These are phyloP conservation scores for Porcisia hertigi DNA, from an alignment of 208 protist genomes.

Conservation along the genomic window DNA sequence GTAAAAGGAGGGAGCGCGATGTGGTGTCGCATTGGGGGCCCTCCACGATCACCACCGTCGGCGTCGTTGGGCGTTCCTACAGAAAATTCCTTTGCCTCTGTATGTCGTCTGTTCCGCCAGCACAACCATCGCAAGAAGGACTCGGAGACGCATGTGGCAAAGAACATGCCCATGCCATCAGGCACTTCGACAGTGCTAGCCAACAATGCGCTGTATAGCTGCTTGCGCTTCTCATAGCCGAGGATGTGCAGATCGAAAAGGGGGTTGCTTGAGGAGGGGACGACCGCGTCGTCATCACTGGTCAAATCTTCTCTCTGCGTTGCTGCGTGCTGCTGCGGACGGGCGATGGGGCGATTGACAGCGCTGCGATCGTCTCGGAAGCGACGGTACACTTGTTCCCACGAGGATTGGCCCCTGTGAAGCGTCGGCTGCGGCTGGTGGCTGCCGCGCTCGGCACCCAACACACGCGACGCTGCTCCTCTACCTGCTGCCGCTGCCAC, in stretches of 20 bases:
- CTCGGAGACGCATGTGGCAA: conserved; percentile 33
- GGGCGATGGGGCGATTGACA: background rate
- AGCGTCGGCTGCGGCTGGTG: background rate
- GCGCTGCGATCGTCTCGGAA: conserved; percentile 18
- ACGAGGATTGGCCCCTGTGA: conserved; percentile 3
- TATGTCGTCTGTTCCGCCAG: conserved; percentile 15
- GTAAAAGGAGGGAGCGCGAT: conserved; percentile 2
- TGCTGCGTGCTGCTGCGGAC: background rate
- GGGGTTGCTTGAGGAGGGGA: conserved; percentile 28
- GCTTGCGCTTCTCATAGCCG: conserved; percentile 25
- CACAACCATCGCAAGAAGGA: conserved; percentile 29
- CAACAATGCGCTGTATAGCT: conserved; percentile 28
- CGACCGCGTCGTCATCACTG: background rate
- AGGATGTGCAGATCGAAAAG: conserved; percentile 35
- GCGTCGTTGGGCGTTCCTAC: background rate
- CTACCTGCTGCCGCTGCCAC: background rate
- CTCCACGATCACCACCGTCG: background rate
- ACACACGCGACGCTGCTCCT: background rate
- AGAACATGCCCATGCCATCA: conserved; percentile 28
- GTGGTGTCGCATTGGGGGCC: background rate
- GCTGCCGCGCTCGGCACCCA: background rate
- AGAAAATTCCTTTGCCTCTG: background rate
- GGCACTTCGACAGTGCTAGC: conserved; percentile 31
- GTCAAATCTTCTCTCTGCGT: background rate
- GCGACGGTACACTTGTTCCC: conserved; percentile 27